A percentile compares a stretch with the other conserved stretches of the same genome.
These are phyloP conservation scores for Sanchytrium tribonematis DNA, from an alignment of 371 early-diverging fungal species.

Conservation along the genomic window DNA sequence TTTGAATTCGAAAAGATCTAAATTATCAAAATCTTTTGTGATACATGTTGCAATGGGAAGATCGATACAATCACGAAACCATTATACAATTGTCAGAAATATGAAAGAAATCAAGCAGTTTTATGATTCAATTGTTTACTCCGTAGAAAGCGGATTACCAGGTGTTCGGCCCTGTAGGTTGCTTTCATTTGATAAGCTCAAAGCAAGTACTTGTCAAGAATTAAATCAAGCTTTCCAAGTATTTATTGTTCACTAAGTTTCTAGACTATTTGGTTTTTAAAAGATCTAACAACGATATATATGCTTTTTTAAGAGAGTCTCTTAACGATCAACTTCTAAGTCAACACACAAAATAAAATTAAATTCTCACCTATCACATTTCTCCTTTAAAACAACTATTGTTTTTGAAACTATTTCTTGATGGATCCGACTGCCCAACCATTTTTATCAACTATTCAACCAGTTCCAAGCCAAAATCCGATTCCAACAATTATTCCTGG, in stretches of 20 bases:
- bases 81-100: not conserved
- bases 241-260: not conserved
- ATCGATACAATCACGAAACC: not conserved
- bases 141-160: not conserved
- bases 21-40: not conserved
- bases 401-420: not conserved
- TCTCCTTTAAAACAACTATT: too few species aligned
- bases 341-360: not conserved
- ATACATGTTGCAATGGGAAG: not conserved
- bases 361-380: not conserved
- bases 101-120: not conserved
- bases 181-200: not conserved
- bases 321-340: not conserved
- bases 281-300: not conserved
- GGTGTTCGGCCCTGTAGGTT: not conserved
- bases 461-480: not conserved
- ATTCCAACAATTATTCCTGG: not conserved
- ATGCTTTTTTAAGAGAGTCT: not conserved
- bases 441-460: not conserved
- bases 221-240: not conserved
- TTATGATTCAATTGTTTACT: not conserved
- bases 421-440: not conserved
- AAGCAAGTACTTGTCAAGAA: not conserved
- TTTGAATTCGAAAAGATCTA: not conserved
- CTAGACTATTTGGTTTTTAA: not conserved